phyloP scores from a whole-genome alignment of 2,329 filamentous ascomycete species.

The Clonostachys sp. region DNA sequence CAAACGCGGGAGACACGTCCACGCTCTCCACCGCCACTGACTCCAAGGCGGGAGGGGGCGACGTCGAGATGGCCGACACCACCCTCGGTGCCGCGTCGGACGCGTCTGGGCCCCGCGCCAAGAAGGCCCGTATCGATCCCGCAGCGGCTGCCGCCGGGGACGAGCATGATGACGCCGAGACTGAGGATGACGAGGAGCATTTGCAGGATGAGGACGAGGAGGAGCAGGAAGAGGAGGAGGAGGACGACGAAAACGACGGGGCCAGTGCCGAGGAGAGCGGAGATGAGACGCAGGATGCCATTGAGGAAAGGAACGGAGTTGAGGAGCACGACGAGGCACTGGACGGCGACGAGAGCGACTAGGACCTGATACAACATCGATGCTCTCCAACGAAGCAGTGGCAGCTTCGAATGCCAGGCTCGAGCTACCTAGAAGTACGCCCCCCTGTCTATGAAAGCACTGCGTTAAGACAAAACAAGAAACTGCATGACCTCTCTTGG shows the following conservation, averaged over 20 bases:
- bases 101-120: slow-evolving; percentile 26
- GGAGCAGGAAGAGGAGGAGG: slow-evolving; percentile 36
- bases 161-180: slow-evolving; percentile 23
- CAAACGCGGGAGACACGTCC: slow-evolving; percentile 24
- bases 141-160: slow-evolving; percentile 26
- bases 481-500: too few relatives aligned
- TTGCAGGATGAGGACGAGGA: slow-evolving; percentile 42
- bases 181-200: slow-evolving; percentile 35
- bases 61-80: slow-evolving; percentile 28
- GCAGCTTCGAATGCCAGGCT: too few relatives aligned
- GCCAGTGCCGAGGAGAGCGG: slow-evolving; percentile 46
- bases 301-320: slow-evolving; percentile 41
- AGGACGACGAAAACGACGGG: slow-evolving; percentile 35
- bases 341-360: slow-evolving; percentile 58
- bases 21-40: slow-evolving; percentile 11
- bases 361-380: too few relatives aligned
- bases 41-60: slow-evolving; percentile 21
- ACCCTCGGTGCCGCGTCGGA: slow-evolving; percentile 18
- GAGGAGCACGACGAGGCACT: slow-evolving; percentile 52
- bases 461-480: too few relatives aligned
- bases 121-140: slow-evolving; percentile 41
- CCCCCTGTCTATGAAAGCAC: too few relatives aligned
- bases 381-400: too few relatives aligned
- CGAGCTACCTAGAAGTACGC: too few relatives aligned
- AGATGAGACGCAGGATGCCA: slow-evolving; percentile 47